These are phyloP conservation scores for Tillandsia leiboldiana DNA, from an alignment of 176 grass and related monocot genomes.

Conservation along the genomic window DNA sequence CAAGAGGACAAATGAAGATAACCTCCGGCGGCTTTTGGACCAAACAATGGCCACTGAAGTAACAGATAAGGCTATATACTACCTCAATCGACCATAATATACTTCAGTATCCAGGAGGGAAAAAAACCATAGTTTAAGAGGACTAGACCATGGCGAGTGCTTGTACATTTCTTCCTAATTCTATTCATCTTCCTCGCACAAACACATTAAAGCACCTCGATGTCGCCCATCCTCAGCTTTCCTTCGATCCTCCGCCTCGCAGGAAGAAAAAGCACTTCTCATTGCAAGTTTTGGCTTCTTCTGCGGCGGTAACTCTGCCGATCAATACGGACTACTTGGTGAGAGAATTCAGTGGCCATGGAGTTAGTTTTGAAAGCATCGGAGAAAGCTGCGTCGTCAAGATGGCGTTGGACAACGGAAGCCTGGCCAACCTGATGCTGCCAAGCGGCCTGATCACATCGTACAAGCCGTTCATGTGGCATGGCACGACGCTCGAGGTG, in stretches of 20 bases:
- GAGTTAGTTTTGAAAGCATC: slow-evolving; percentile 55
- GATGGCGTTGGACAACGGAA: slow-evolving; percentile 56
- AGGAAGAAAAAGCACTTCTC: slow-evolving; percentile 6
- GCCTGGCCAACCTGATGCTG: slow-evolving; percentile 56
- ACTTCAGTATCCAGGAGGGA: neutral
- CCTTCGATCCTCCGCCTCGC: slow-evolving; percentile 10
- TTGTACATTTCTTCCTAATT: slow-evolving; percentile 9
- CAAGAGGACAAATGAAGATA: neutral
- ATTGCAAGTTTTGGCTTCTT: slow-evolving; percentile 18
- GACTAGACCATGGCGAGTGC: slow-evolving; percentile 27
- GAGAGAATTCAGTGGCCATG: slow-evolving; percentile 63
- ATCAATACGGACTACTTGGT: slow-evolving; percentile 59
- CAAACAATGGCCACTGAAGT: neutral
- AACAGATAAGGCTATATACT: neutral
- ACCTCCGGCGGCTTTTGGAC: neutral
- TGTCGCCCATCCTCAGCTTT: neutral
- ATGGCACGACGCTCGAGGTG: slow-evolving; percentile 46
- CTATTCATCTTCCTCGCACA: slow-evolving; percentile 1
- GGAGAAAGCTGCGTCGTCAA: slow-evolving; percentile 46
- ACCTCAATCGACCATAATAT: neutral
- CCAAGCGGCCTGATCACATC: slow-evolving; percentile 76
- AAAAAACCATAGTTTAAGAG: neutral
- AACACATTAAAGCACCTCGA: slow-evolving; percentile 23
- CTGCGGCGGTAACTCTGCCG: slow-evolving; percentile 1
- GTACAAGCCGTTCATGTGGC: slow-evolving; percentile 84